A percentile compares a stretch with the other conserved stretches of the same genome.
These are phyloP conservation scores for Rhizophagus sp. DNA, from an alignment of 192 early-diverging fungal genomes.

Conservation along the genomic window DNA sequence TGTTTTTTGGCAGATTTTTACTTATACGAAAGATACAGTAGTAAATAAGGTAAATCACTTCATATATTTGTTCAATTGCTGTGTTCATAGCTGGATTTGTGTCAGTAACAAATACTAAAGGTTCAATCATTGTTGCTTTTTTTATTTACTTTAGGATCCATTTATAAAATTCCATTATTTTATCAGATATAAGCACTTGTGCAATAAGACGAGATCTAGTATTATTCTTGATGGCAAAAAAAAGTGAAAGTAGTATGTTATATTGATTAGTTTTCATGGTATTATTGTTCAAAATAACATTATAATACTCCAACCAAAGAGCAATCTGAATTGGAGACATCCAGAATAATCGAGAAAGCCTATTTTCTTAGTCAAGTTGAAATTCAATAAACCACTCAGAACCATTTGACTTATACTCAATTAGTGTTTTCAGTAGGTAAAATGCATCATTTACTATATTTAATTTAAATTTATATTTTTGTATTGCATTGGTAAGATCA, in stretches of 20 bases:
- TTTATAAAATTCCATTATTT: no score
- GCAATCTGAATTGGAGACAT: no score
- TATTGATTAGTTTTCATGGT: background rate
- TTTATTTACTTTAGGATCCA: slow-evolving; percentile 13
- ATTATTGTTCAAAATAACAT: background rate
- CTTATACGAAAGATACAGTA: background rate
- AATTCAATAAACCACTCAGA: background rate
- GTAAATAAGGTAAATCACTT: background rate
- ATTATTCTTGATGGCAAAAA: slow-evolving; percentile 8
- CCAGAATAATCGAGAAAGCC: no score
- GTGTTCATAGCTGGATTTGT: background rate
- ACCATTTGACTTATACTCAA: background rate
- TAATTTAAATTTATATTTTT: background rate
- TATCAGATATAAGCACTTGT: no score
- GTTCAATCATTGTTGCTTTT: slow-evolving; percentile 6
- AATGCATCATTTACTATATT: no score
- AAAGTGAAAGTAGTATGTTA: background rate
- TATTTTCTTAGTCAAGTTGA: background rate
- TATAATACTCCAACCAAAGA: background rate
- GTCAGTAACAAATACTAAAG: background rate
- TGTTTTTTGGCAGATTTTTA: no score
- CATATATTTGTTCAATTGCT: background rate
- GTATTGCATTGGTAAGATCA: slow-evolving; percentile 15
- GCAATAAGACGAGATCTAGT: no score
- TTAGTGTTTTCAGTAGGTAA: no score